Percentiles rank a stretch among this genome's conserved stretches.
These are phyloP conservation scores for Hanseniaspora uvarum DNA, from an alignment of 1,139 yeast species.

Conservation along the genomic window DNA sequence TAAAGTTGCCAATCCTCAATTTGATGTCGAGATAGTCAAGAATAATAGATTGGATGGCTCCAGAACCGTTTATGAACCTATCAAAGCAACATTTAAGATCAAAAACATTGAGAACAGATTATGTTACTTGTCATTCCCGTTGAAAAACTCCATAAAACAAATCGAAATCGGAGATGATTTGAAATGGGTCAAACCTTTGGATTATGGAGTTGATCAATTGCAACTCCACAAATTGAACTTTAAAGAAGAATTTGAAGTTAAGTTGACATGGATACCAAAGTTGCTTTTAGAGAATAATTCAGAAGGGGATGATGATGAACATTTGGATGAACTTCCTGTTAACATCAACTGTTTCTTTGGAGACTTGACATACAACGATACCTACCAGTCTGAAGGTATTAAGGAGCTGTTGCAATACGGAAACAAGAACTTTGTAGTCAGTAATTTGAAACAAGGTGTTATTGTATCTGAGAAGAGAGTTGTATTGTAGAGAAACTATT, in stretches of 20 bases:
- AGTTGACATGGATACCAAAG: constrained; percentile 70
- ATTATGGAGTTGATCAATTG: constrained; percentile 51
- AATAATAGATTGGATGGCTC: constrained; percentile 36
- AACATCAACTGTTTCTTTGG: constrained; percentile 63
- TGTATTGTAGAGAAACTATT: background rate
- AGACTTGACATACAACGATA: constrained; percentile 42
- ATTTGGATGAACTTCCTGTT: constrained; percentile 40
- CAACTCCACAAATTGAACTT: constrained; percentile 57
- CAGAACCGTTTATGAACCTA: constrained; percentile 52
- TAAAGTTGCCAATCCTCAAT: constrained; percentile 32
- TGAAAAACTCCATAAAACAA: constrained; percentile 49
- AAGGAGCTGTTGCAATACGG: constrained; percentile 56
- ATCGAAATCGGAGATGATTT: constrained; percentile 40
- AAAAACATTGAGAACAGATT: constrained; percentile 52
- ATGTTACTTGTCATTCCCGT: constrained; percentile 49
- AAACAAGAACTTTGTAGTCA: constrained; percentile 54
- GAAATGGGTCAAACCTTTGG: constrained; percentile 37
- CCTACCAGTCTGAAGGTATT: constrained; percentile 51
- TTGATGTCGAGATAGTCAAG: constrained; percentile 39
- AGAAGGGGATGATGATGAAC: constrained; percentile 26
- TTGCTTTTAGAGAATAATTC: constrained; percentile 41
- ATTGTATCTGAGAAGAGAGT: constrained; percentile 38
- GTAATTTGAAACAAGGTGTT: constrained; percentile 58
- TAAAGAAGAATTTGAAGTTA: constrained; percentile 45
- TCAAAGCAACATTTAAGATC: constrained; percentile 52